Conservation (phyloP, 2,329 filamentous ascomycete genomes). For the Cladosporium halotolerans region DNA sequence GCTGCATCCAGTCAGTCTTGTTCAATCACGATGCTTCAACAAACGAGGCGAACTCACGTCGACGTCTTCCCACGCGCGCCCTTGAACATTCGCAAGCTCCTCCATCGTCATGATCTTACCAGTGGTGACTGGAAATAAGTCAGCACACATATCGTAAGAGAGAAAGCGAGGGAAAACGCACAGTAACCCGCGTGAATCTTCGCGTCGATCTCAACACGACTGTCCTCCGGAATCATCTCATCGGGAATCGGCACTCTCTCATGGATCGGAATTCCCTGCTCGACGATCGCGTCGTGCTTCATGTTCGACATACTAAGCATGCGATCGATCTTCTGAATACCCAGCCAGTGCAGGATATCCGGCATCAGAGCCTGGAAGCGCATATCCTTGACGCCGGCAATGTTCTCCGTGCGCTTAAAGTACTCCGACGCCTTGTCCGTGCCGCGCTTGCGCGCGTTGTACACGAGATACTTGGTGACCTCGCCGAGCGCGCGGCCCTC, state of each 20-base stretch:
- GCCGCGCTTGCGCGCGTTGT: constrained; percentile 76
- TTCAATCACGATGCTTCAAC: neutral
- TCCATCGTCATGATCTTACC: constrained; percentile 84
- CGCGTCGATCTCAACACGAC: constrained; percentile 95
- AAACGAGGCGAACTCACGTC: constrained; percentile 31
- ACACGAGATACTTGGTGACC: constrained; percentile 81
- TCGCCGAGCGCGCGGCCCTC: constrained; percentile 92
- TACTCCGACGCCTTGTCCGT: constrained; percentile 79
- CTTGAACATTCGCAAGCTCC: constrained; percentile 78
- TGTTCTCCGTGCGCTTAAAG: constrained; percentile 96
- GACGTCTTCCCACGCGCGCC: constrained; percentile 79
- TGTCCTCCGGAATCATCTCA: constrained; percentile 88
- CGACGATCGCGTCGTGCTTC: constrained; percentile 85
- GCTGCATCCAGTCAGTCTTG: neutral
- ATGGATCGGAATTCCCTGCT: constrained; percentile 78
- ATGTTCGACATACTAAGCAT: constrained; percentile 99
- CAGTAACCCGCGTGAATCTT: constrained; percentile 89
- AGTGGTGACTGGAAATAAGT: constrained; percentile 56
- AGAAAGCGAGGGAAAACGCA: constrained; percentile 38
- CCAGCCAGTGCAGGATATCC: constrained; percentile 86
- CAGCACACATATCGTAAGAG: neutral
- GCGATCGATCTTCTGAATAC: constrained; percentile 95
- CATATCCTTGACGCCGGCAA: constrained; percentile 94
- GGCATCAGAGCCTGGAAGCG: constrained; percentile 98
- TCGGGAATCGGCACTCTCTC: constrained; percentile 90